A percentile compares a stretch with the other conserved stretches of the same genome.
Evolutionary conservation across 1,139 yeast genomes (phyloP).

Genomic region (Eremothecium coryli): DNA sequence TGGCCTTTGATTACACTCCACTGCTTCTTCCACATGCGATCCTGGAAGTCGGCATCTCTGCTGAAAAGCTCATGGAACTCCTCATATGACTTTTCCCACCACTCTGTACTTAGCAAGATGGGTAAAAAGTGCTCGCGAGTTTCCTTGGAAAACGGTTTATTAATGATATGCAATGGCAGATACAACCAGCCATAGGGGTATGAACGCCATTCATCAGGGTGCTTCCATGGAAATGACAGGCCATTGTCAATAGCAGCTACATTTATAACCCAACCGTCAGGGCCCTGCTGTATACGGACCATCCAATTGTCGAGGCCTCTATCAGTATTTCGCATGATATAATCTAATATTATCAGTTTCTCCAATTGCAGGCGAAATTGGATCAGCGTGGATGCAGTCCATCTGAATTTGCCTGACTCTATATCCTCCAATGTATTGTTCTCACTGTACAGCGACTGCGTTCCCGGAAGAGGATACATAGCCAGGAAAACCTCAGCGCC

Average conservation of each 20-base stretch:
- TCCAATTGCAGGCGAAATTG: constrained; percentile 59
- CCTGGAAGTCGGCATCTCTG: constrained; percentile 54
- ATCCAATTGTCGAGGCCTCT: constrained; percentile 74
- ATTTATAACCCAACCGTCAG: constrained; percentile 37
- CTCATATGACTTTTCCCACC: constrained; percentile 62
- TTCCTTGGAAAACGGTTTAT: constrained; percentile 53
- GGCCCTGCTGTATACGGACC: constrained; percentile 37
- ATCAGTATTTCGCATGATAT: constrained; percentile 67
- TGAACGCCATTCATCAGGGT: constrained; percentile 75
- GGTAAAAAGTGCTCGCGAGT: constrained; percentile 54
- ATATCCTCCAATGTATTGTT: constrained; percentile 3
- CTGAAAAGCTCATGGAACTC: constrained; percentile 43
- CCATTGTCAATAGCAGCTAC: constrained; percentile 76
- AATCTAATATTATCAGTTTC: constrained; percentile 61
- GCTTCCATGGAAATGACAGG: constrained; percentile 72
- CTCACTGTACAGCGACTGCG: constrained; percentile 44
- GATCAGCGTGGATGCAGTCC: constrained; percentile 44
- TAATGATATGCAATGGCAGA: constrained; percentile 53
- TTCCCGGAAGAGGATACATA: constrained; percentile 47
- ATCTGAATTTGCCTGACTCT: constrained; percentile 32
- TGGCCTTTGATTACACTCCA: constrained; percentile 70
- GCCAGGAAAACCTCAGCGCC: constrained; percentile 57
- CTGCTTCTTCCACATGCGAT: constrained; percentile 59
- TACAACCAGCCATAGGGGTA: constrained; percentile 77
- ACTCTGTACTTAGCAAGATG: constrained; percentile 46